Evolutionary conservation across 305 asterid species (phyloP).

Genomic region (Fraxinus albicans): DNA sequence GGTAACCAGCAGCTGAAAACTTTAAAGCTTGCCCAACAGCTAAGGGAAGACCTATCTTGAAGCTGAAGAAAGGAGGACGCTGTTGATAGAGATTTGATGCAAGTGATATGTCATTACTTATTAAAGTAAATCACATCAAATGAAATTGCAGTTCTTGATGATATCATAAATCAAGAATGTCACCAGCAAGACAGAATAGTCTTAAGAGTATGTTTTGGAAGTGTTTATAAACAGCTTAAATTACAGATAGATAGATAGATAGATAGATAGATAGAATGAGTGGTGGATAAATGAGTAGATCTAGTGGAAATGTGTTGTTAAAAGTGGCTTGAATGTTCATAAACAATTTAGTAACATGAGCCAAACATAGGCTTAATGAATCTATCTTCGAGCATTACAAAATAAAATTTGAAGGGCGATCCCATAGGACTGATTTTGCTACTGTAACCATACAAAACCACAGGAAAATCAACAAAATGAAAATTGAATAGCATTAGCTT

Average conservation of each 20-base stretch:
- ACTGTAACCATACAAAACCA: background rate
- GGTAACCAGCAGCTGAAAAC: conserved; percentile 61
- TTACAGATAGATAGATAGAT: background rate
- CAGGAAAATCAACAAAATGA: background rate
- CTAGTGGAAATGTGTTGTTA: background rate
- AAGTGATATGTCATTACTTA: background rate
- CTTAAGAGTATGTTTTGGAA: background rate
- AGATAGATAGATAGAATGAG: background rate
- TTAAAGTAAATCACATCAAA: conserved; percentile 24
- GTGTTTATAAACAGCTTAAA: background rate
- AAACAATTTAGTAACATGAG: background rate
- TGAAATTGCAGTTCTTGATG: conserved; percentile 1
- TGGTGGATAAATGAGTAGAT: no score
- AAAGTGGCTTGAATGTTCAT: background rate
- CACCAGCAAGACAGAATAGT: background rate
- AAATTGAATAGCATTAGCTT: background rate
- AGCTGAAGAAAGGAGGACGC: conserved; percentile 94
- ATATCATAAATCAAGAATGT: background rate
- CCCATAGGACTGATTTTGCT: background rate
- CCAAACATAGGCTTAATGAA: background rate
- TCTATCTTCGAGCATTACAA: background rate
- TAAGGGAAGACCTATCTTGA: conserved; percentile 79
- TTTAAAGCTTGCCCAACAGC: conserved; percentile 57
- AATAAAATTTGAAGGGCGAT: background rate
- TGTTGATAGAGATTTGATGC: conserved; percentile 32